phyloP scores from a whole-genome alignment of 306 rosid species.

The Trifolium fragiferum region DNA sequence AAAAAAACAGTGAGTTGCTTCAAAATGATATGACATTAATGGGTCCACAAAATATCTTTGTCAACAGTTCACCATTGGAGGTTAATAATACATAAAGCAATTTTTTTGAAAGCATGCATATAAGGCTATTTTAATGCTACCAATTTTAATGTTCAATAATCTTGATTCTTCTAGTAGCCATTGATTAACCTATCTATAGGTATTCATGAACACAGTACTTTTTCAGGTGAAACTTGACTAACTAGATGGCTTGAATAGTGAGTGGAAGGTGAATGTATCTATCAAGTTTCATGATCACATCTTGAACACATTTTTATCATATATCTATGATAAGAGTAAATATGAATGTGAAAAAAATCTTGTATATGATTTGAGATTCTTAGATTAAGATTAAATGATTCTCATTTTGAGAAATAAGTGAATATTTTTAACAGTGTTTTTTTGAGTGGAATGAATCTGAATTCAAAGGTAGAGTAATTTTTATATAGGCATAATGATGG shows the following conservation, averaged over 20 bases:
- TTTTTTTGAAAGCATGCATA: not conserved
- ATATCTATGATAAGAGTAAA: conserved; percentile 37
- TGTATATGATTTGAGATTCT: conserved; percentile 26
- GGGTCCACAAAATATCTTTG: too few species aligned
- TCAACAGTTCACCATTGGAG: too few species aligned
- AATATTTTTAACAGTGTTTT: too few species aligned
- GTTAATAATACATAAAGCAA: too few species aligned
- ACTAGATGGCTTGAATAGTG: conserved; percentile 61
- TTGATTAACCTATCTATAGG: conserved; percentile 42
- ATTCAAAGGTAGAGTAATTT: too few species aligned
- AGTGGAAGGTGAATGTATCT: conserved; percentile 42
- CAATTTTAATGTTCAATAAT: conserved; percentile 32
- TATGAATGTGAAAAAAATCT: conserved; percentile 47
- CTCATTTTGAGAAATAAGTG: too few species aligned
- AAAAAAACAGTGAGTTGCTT: too few species aligned
- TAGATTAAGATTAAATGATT: too few species aligned
- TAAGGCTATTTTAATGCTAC: conserved; percentile 22
- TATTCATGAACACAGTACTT: conserved; percentile 50
- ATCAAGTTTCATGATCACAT: conserved; percentile 42
- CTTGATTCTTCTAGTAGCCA: conserved; percentile 47
- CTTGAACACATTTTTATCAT: conserved; percentile 48
- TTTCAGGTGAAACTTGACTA: conserved; percentile 62
- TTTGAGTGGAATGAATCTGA: too few species aligned
- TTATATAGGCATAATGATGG: too few species aligned
- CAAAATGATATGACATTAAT: too few species aligned